phyloP scores from a whole-genome alignment of 495 filamentous ascomycete genomes.

The Talaromyces trachyspermus region DNA sequence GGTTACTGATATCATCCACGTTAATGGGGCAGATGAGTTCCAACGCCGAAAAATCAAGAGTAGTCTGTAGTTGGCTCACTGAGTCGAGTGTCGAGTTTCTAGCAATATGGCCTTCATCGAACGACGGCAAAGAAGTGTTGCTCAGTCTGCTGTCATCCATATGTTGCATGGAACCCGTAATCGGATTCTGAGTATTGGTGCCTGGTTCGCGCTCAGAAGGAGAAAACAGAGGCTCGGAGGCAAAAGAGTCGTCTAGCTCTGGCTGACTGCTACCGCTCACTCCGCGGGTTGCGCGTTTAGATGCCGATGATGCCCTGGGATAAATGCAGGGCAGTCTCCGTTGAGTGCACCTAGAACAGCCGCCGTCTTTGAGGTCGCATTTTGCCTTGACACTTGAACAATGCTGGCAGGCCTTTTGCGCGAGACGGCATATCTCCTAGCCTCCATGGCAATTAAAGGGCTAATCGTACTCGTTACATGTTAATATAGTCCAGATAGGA shows the following conservation, averaged over 20 bases:
- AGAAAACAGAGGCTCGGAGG: not conserved
- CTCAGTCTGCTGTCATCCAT: not conserved
- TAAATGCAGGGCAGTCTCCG: conserved; percentile 16
- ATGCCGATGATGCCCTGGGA: not conserved
- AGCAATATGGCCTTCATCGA: not conserved
- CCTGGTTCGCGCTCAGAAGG: not conserved
- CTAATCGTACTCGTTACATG: not conserved
- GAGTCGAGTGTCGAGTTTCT: not conserved
- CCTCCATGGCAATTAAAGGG: conserved; percentile 19
- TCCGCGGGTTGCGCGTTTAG: not conserved
- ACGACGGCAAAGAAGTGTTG: not conserved
- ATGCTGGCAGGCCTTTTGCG: conserved; percentile 36
- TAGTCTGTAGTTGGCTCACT: not conserved
- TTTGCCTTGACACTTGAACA: conserved; percentile 35
- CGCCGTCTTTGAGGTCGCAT: conserved; percentile 27
- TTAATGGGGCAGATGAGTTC: conserved; percentile 37
- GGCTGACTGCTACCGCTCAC: not conserved
- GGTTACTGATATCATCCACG: conserved; percentile 36
- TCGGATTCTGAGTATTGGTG: not conserved
- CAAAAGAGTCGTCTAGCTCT: not conserved
- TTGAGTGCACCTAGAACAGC: conserved; percentile 27
- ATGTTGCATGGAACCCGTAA: not conserved
- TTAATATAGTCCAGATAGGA: too few species aligned
- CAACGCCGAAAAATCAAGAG: conserved; percentile 16
- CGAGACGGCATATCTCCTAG: conserved; percentile 30